Evolutionary conservation across 306 rosid genomes (phyloP).

Genomic region (Malus domestica): DNA sequence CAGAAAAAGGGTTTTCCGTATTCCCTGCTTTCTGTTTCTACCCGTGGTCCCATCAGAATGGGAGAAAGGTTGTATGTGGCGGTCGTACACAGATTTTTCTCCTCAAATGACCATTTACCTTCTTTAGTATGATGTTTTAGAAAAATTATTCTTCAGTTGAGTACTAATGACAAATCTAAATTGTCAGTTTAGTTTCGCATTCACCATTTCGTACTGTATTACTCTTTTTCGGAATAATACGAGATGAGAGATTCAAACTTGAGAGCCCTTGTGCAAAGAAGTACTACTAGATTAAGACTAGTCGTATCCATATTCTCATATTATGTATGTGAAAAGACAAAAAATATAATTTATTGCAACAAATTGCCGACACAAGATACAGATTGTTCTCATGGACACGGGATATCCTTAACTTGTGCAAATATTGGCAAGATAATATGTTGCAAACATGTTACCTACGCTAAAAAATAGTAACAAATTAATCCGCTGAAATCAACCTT

Average conservation of each 20-base stretch:
- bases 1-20: too few species aligned
- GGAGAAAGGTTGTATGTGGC: too few species aligned
- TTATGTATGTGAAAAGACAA: too few species aligned
- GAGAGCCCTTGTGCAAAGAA: not conserved
- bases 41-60: too few species aligned
- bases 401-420: not conserved
- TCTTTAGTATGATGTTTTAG: not conserved
- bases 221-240: too few species aligned
- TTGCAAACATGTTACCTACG: not conserved
- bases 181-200: not conserved
- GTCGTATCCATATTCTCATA: not conserved
- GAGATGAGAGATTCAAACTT: not conserved
- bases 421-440: not conserved
- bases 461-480: not conserved
- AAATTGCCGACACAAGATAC: not conserved
- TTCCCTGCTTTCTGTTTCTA: too few species aligned
- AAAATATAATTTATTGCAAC: not conserved
- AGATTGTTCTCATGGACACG: not conserved
- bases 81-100: too few species aligned
- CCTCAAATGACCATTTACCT: too few species aligned
- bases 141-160: not conserved
- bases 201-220: too few species aligned
- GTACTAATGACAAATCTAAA: too few species aligned
- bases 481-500: conserved; percentile 13
- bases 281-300: not conserved